phyloP scores from a whole-genome alignment of 768 basidiomycete species.

The Boletellus emodensis region DNA sequence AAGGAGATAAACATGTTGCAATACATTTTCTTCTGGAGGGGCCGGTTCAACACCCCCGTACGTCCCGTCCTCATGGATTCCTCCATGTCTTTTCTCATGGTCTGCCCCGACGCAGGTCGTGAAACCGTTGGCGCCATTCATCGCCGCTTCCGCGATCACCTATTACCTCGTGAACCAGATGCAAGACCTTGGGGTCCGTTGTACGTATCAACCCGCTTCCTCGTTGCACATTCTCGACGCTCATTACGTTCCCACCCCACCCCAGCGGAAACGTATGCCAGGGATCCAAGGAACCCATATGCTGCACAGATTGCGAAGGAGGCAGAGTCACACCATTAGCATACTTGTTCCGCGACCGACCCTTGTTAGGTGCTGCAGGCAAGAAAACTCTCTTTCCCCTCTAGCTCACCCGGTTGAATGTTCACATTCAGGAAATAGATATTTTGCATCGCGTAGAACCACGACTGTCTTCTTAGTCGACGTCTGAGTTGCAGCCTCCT shows the following conservation, averaged over 20 bases:
- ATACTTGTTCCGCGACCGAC: background rate
- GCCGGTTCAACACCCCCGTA: constrained; percentile 28
- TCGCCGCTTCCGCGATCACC: constrained; percentile 59
- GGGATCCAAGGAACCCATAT: constrained; percentile 81
- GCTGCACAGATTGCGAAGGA: constrained; percentile 72
- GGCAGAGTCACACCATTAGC: constrained; percentile 41
- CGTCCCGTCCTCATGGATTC: constrained; percentile 2
- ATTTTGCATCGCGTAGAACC: constrained; percentile 17
- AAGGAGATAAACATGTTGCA: constrained; percentile 17
- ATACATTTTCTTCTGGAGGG: constrained; percentile 25
- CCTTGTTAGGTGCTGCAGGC: constrained; percentile 10
- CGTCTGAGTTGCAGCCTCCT: background rate
- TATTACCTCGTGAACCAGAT: constrained; percentile 63
- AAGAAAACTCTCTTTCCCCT: background rate
- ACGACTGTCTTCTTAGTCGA: constrained; percentile 6
- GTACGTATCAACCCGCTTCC: constrained; percentile 43
- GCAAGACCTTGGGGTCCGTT: constrained; percentile 66
- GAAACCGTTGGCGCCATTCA: constrained; percentile 79
- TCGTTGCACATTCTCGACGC: background rate
- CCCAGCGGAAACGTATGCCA: constrained; percentile 62
- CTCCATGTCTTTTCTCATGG: constrained; percentile 6
- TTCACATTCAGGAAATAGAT: constrained; percentile 8
- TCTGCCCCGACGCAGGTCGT: constrained; percentile 50
- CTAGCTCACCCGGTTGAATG: background rate
- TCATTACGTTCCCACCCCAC: constrained; percentile 2